phyloP scores from a whole-genome alignment of 768 basidiomycete species.

The Tricholoma bakamatsutake region DNA sequence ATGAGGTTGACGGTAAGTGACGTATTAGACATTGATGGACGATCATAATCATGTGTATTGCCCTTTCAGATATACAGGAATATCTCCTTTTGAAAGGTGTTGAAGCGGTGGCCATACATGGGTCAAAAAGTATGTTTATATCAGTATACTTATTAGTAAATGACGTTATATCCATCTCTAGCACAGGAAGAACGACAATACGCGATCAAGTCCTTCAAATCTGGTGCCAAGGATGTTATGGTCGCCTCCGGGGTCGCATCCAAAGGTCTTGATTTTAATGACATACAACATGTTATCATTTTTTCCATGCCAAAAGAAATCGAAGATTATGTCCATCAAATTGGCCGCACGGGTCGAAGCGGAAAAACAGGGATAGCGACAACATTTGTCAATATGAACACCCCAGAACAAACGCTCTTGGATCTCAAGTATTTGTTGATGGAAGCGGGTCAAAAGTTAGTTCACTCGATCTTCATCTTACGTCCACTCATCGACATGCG shows the following conservation, averaged over 20 bases:
- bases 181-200: slow-evolving; percentile 99
- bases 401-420: slow-evolving; percentile 90
- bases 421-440: slow-evolving; percentile 96
- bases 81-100: slow-evolving; percentile 95
- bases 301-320: slow-evolving; percentile 99
- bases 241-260: slow-evolving; percentile 97
- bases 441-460: slow-evolving; percentile 92
- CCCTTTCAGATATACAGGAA: slow-evolving; percentile 84
- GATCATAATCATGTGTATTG: not conserved
- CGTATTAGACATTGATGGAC: not conserved
- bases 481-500: not conserved
- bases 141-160: not conserved
- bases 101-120: slow-evolving; percentile 98
- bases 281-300: slow-evolving; percentile 98
- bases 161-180: slow-evolving; percentile 22
- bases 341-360: slow-evolving; percentile 94
- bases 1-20: slow-evolving; percentile 92
- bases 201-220: slow-evolving; percentile 97
- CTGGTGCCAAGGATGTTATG: slow-evolving; percentile 98
- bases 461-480: not conserved
- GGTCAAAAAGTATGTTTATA: slow-evolving; percentile 76
- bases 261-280: slow-evolving; percentile 97
- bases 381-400: slow-evolving; percentile 98
- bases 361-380: slow-evolving; percentile 99
- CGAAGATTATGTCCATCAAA: slow-evolving; percentile 99